Conservation (phyloP, 768 basidiomycete species). For the Pleurotus sapidus region DNA sequence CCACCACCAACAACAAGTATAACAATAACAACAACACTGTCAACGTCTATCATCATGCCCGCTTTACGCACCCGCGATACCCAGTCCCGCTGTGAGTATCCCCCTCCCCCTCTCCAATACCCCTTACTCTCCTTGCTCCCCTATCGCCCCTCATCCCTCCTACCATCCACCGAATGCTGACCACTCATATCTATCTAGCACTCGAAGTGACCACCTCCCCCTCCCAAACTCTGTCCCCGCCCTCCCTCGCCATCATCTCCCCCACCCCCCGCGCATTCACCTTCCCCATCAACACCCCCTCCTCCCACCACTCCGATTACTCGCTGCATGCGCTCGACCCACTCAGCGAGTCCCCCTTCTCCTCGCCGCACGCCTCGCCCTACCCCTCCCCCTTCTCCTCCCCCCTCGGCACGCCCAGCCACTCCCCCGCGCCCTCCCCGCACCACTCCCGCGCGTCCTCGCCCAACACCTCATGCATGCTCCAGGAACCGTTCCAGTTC, state of each 20-base stretch:
- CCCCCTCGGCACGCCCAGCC: slow-evolving; percentile 37
- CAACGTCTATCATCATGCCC: slow-evolving; percentile 58
- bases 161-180: slow-evolving; percentile 10
- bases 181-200: slow-evolving; percentile 35
- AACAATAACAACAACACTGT: neutral
- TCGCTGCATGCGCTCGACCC: too few relatives aligned
- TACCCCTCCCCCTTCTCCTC: slow-evolving; percentile 47
- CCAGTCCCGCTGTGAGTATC: slow-evolving; percentile 44
- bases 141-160: neutral
- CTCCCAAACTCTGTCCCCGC: slow-evolving; percentile 46
- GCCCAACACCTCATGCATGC: too few relatives aligned
- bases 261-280: slow-evolving; percentile 72
- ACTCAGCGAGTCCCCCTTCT: too few relatives aligned
- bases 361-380: slow-evolving; percentile 42
- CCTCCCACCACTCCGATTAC: slow-evolving; percentile 48
- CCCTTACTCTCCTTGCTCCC: too few relatives aligned
- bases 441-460: slow-evolving; percentile 15
- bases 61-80: slow-evolving; percentile 78
- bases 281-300: slow-evolving; percentile 68
- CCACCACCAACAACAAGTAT: too few relatives aligned
- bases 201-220: slow-evolving; percentile 72
- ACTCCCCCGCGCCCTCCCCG: slow-evolving; percentile 15
- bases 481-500: too few relatives aligned
- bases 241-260: slow-evolving; percentile 59
- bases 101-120: slow-evolving; percentile 1